Base-by-base conservation (phyloP, 805 yeast species). In the Myxozyma melibiosi region DNA sequence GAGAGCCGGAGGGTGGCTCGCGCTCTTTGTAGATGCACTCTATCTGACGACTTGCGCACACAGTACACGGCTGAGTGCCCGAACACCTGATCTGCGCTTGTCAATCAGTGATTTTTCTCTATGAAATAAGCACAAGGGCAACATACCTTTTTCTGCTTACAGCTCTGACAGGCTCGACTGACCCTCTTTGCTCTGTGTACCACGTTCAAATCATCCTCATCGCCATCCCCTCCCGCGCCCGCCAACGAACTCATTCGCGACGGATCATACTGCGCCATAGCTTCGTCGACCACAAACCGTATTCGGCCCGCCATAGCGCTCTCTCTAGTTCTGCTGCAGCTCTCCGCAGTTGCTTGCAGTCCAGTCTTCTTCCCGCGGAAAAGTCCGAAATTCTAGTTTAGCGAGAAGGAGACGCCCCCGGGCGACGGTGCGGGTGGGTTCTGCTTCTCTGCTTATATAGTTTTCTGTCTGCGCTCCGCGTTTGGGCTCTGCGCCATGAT, bases 21-120 rank as follows among this genome's bases (percentile, higher is more conserved):
- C 44, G 33, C 27, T 55, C 64, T 16, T 50, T 50, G 50, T 56
- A 65, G 16, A 55, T 58, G 43, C 69, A 66, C 9, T 49, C 57
- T 20, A 59, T 41, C 7, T 48, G 39, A 40, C 56, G 53, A 2
- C 58, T 20, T 20, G 27, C 28, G 49, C 69, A 66, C 2, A 53
- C 50, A 13, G 55, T 47, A 44, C 69, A 66, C 1, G 70, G 70
- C 20, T 30, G 48, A 1, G 55, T 51, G 4, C 70, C 70, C 7
- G 65, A 59, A 39, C 70, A 67, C 30, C 65, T 62, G 41, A 55
- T 61, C 68, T 56, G 39, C 41, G 11, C 16, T 8, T 20, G 27
- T 18, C n/a, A 14, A 20, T 30, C 16, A 37, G 35, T 25, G n/a
- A 13, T 20, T 9, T 35, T 22, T 22, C 14, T 34, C 16, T 24